phyloP scores from a whole-genome alignment of 176 grass and related monocot species.

The Thalia dealbata region DNA sequence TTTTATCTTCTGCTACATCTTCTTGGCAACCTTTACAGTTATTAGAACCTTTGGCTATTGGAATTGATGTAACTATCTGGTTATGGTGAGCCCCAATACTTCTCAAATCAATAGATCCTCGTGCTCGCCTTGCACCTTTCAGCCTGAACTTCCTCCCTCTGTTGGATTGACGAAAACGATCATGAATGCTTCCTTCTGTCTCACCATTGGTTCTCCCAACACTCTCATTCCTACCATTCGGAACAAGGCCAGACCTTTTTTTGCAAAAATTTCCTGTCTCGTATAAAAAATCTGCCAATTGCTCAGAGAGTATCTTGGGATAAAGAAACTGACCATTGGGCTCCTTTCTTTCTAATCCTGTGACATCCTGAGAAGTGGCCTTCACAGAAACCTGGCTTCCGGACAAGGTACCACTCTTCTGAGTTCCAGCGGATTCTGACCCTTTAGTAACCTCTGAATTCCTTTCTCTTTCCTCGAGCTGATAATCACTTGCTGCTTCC shows the following conservation, averaged over 20 bases:
- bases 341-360: neutral
- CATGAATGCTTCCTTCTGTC: constrained; percentile 1
- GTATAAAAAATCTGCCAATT: constrained; percentile 5
- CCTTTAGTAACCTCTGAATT: neutral
- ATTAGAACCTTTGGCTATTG: neutral
- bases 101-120: constrained; percentile 16
- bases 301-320: neutral
- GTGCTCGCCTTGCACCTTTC: constrained; percentile 19
- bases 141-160: constrained; percentile 26
- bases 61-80: neutral
- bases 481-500: neutral
- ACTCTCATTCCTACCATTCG: neutral
- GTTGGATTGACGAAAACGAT: neutral
- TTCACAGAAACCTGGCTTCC: neutral
- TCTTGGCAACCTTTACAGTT: neutral
- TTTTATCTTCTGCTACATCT: constrained; percentile 20
- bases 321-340: neutral
- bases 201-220: neutral
- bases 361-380: neutral
- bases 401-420: neutral
- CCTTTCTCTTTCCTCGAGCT: neutral
- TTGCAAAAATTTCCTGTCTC: neutral
- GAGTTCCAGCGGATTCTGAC: neutral
- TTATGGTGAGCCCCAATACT: neutral
- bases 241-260: neutral